Base-by-base conservation (phyloP, 2,329 filamentous ascomycete genomes). In the Talaromyces sp. region DNA sequence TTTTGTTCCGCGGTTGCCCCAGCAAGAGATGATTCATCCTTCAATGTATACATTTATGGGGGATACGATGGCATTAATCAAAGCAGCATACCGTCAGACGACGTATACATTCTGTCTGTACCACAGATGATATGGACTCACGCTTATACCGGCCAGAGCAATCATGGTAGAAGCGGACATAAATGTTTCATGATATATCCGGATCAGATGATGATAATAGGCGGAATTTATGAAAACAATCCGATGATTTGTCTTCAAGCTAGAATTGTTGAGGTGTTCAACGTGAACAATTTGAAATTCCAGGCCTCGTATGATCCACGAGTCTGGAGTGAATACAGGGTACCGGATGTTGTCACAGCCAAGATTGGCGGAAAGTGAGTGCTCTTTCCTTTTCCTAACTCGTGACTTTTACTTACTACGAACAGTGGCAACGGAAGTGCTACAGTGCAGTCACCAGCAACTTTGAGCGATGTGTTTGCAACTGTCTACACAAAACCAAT, bases 401-500 rank as follows among this genome's bases (percentile, higher is more conserved):
- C 2, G 22, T 29, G 27, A 34, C 38, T 7, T 53, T 64, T 61
- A 58, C 66, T 69, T 25, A 47, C 34, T 40, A 15, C 10, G 19
- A 34, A 61, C 63, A 78, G 73, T 64, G 69, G 65, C 13, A 69
- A 73, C 47, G 77, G 78, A 27, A 73, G 74, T 29, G 76, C 77
- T 38, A 77, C 72, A 5, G 68, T 58, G 1, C 68, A 66, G 2
- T 61, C 69, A 5, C 76, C 76, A 22, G 43, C 61, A 0, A 63
- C 65, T 2, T 82, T 91, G 1, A 78, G 72, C 0, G 73, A 73
- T 5, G 74, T 91, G 19, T 91, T 91, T 67, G 76, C 74, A 0
- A 82, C 78, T 0, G 68, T 78, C 5, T 91, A 91, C 69, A 78
- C 85, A 3, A 83, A 79, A 8, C 77, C 79, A 69, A 84, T 91